phyloP scores from a whole-genome alignment of 2,329 filamentous ascomycete genomes.

The Tolypocladium pustulatum region DNA sequence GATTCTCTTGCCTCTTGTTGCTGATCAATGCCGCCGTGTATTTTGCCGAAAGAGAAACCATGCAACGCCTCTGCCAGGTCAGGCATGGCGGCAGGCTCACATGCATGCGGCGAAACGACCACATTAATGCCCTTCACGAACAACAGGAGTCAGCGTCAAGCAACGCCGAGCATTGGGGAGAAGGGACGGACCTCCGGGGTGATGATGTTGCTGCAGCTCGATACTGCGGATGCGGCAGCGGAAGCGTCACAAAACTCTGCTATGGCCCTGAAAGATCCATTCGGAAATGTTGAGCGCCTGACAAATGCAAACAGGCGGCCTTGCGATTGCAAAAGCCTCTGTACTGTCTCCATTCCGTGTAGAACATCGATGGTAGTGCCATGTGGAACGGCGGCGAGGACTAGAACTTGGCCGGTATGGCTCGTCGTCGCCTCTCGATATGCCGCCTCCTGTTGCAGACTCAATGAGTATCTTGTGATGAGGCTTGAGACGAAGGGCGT shows the following conservation, averaged over 20 bases:
- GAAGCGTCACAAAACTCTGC: constrained; percentile 43
- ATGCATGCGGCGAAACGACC: constrained; percentile 8
- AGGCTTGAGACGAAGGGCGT: not conserved
- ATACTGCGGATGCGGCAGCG: constrained; percentile 28
- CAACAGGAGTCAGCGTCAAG: not conserved
- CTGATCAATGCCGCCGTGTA: constrained; percentile 2
- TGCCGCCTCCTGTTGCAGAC: not conserved
- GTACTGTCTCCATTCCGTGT: constrained; percentile 23
- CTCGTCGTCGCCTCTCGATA: not conserved
- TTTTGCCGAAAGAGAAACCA: constrained; percentile 9
- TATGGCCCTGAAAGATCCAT: constrained; percentile 34
- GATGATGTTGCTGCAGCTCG: constrained; percentile 18
- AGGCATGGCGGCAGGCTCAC: not conserved
- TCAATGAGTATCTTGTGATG: not conserved
- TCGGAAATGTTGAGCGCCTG: constrained; percentile 26
- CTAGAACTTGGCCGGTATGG: constrained; percentile 16
- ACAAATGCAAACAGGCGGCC: constrained; percentile 44
- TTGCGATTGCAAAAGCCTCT: constrained; percentile 29
- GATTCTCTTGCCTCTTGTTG: constrained; percentile 3
- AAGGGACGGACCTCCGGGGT: constrained; percentile 14
- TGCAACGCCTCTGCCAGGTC: constrained; percentile 9
- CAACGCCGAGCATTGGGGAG: not conserved
- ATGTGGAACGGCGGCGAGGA: constrained; percentile 13
- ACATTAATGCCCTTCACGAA: constrained; percentile 13
- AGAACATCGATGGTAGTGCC: constrained; percentile 12